Percentiles rank a stretch among this genome's conserved stretches.
phyloP scores from a whole-genome alignment of 2,329 filamentous ascomycete species.

The Penicillium hordei region DNA sequence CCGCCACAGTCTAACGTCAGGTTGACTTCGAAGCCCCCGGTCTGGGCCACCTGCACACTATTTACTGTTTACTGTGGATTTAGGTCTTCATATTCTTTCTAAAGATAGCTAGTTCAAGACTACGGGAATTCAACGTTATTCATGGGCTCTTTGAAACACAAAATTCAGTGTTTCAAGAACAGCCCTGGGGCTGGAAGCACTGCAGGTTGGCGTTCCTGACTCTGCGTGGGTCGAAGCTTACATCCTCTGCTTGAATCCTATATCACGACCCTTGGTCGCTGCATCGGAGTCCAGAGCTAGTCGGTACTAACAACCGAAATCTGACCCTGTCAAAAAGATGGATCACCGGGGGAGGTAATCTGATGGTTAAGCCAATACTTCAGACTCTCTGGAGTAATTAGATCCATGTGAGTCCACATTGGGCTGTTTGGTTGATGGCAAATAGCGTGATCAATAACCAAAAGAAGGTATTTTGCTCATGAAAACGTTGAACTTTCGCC shows the following conservation, averaged over 20 bases:
- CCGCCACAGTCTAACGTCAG: conserved; percentile 26
- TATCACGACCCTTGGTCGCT: conserved; percentile 4
- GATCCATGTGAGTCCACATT: conserved; percentile 18
- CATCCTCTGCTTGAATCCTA: background rate
- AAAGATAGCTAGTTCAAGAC: background rate
- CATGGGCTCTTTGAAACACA: background rate
- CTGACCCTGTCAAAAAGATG: conserved; percentile 7
- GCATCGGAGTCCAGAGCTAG: conserved; percentile 18
- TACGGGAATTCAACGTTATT: background rate
- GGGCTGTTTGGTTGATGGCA: conserved; percentile 16
- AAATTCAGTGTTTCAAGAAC: background rate
- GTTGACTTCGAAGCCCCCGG: conserved; percentile 22
- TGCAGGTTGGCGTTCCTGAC: background rate
- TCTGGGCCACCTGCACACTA: conserved; percentile 14
- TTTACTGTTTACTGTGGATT: background rate
- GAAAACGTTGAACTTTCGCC: conserved; percentile 20
- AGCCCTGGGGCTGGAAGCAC: background rate
- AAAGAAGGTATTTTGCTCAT: conserved; percentile 4
- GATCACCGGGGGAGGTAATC: conserved; percentile 11
- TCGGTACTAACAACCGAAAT: conserved; percentile 22
- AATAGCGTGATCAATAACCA: conserved; percentile 14
- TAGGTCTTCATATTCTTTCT: background rate
- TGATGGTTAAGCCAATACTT: conserved; percentile 15
- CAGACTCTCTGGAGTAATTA: background rate
- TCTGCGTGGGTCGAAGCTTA: background rate